phyloP scores from a whole-genome alignment of 116 monocot species.

The Iris pallida region DNA sequence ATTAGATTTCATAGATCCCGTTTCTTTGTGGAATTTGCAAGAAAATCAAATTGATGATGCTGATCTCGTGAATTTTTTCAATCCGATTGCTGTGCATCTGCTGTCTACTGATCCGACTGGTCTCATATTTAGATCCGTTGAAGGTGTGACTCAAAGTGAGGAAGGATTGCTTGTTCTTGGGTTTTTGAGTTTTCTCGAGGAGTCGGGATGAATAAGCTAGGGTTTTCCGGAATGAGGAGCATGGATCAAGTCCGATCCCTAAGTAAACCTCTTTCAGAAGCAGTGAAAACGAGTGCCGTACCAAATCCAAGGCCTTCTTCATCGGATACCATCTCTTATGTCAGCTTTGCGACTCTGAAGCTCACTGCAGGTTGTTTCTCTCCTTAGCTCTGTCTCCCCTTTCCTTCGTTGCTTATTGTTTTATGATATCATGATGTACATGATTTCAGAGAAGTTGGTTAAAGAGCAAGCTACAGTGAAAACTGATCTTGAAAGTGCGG shows the following conservation, averaged over 20 bases:
- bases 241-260: constrained; percentile 62
- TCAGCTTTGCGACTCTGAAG: constrained; percentile 82
- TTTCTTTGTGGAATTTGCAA: too few species aligned
- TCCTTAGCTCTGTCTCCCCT: background rate
- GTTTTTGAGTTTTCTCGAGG: constrained; percentile 5
- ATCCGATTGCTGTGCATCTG: too few species aligned
- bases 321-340: constrained; percentile 49
- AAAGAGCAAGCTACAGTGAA: constrained; percentile 94
- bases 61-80: too few species aligned
- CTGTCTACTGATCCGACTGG: too few species aligned
- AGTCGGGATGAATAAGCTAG: constrained; percentile 65
- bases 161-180: background rate
- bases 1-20: too few species aligned
- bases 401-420: background rate
- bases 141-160: background rate
- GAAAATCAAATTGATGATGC: too few species aligned
- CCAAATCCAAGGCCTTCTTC: constrained; percentile 33
- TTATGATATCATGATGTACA: constrained; percentile 12
- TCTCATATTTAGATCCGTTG: too few species aligned
- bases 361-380: constrained; percentile 70
- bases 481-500: constrained; percentile 90
- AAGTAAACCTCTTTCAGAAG: constrained; percentile 33
- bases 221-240: constrained; percentile 50
- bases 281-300: constrained; percentile 7
- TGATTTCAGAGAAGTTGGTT: constrained; percentile 87